Evolutionary conservation across 1,284 basidiomycete genomes (phyloP), one percentile per base, ranked within the genome.

Genomic region (Ceratobasidium sp.): DNA sequence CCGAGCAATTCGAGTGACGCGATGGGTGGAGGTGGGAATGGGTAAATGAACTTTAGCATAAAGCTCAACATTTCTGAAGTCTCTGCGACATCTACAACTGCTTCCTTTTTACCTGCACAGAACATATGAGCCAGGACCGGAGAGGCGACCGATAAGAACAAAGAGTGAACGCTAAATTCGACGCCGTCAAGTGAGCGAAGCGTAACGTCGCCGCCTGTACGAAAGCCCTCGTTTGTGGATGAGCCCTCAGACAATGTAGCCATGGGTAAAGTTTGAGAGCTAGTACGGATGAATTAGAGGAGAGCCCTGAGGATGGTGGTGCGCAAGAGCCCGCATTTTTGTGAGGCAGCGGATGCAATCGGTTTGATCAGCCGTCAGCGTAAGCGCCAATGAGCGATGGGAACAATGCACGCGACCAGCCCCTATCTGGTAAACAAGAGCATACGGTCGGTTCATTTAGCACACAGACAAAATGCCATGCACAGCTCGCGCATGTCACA

Each of bases 81-180:
- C 23, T 61, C 58, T 23, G 20, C 33, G n/a, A 37, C 11, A 3
- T 35, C 20, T 17, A 61, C 31, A 39, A 61, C 33, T 3, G 33
- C 35, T 8, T 39, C 33, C 17, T 37, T 3, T 26, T 28, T 42
- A 20, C 56, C 67, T 2, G 39, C 7, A 33, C 28, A 53, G 61
- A 76, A 77, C 77, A 78, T 78, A 31, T 65, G 39, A 11, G 33
- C 8, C 23, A 76, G 67, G 11, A 76, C 75, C 13, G 67, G 28
- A 4, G 77, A 76, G 1, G 77, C 77, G 8, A 74, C 17, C 2
- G 75, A 53, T n/a, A 78, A 49, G 0, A 78, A 11, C 28, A 39
- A 10, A 13, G 67, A 63, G n/a, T 73, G 66, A 15, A 66, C 75
- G 26, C 61, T 65, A 51, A 71, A 78, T 20, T 76, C 45, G 23